Percentiles rank a stretch among this genome's conserved stretches.
These are phyloP conservation scores for Podaxis rugospora DNA, from an alignment of 768 basidiomycete species.

Conservation along the genomic window DNA sequence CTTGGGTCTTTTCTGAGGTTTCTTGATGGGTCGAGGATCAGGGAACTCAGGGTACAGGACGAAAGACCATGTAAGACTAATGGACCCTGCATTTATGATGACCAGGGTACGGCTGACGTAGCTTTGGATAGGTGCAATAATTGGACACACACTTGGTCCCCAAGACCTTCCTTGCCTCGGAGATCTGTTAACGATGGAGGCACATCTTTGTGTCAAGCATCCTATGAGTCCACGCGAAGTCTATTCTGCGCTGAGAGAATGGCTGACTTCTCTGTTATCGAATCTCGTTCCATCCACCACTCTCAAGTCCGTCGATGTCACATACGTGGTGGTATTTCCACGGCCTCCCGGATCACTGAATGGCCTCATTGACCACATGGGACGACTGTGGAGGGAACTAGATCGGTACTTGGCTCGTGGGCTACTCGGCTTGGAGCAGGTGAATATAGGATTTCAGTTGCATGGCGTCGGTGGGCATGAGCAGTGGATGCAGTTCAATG, in stretches of 20 bases:
- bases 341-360: neutral
- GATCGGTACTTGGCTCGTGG: neutral
- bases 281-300: neutral
- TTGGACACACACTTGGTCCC: neutral
- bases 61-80: constrained; percentile 9
- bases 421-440: neutral
- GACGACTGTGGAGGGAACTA: constrained; percentile 2
- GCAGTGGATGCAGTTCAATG: constrained; percentile 7
- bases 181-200: neutral
- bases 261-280: neutral
- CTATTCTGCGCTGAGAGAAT: neutral
- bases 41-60: constrained; percentile 8
- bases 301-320: constrained; percentile 1
- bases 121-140: neutral
- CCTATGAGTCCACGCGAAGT: neutral
- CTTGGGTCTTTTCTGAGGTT: constrained; percentile 2
- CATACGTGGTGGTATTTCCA: constrained; percentile 1
- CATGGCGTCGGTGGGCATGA: constrained; percentile 7
- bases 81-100: neutral
- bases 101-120: neutral
- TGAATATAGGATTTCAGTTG: constrained; percentile 4
- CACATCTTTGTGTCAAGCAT: neutral
- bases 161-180: neutral
- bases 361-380: neutral
- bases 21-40: constrained; percentile 5